These are phyloP conservation scores for Pholiota microspora DNA, from an alignment of 768 basidiomycete genomes.

Conservation along the genomic window DNA sequence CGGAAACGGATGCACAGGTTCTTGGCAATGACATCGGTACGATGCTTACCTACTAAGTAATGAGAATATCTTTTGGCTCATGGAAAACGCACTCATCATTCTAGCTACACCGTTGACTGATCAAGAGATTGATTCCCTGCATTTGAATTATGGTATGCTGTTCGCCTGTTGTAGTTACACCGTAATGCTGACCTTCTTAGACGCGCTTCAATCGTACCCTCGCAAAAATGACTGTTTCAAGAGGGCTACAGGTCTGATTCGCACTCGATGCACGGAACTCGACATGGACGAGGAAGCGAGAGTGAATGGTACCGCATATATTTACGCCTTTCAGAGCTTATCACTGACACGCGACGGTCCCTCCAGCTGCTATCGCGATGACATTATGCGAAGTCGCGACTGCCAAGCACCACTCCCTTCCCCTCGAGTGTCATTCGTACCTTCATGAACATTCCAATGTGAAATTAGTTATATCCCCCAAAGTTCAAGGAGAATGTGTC, in stretches of 20 bases:
- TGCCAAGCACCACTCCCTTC: constrained; percentile 62
- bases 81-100: neutral
- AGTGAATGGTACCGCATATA: constrained; percentile 45
- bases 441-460: constrained; percentile 14
- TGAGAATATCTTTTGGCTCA: neutral
- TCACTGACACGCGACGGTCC: neutral
- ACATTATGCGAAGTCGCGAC: constrained; percentile 80
- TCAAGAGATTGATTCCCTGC: neutral
- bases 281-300: constrained; percentile 61
- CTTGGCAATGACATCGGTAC: neutral
- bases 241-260: constrained; percentile 45
- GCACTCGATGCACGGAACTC: constrained; percentile 48
- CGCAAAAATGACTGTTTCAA: constrained; percentile 65
- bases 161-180: neutral
- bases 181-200: constrained; percentile 22
- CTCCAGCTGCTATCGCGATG: constrained; percentile 73
- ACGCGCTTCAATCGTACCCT: constrained; percentile 38
- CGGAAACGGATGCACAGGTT: neutral
- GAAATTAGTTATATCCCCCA: constrained; percentile 1
- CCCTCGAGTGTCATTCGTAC: constrained; percentile 60
- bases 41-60: neutral
- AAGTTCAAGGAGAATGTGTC: constrained; percentile 36
- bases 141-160: neutral
- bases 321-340: neutral
- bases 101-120: neutral